Percentiles rank a stretch among this genome's conserved stretches.
phyloP scores from a whole-genome alignment of 2,329 filamentous ascomycete species.

The Colletotrichum chlorophyti region DNA sequence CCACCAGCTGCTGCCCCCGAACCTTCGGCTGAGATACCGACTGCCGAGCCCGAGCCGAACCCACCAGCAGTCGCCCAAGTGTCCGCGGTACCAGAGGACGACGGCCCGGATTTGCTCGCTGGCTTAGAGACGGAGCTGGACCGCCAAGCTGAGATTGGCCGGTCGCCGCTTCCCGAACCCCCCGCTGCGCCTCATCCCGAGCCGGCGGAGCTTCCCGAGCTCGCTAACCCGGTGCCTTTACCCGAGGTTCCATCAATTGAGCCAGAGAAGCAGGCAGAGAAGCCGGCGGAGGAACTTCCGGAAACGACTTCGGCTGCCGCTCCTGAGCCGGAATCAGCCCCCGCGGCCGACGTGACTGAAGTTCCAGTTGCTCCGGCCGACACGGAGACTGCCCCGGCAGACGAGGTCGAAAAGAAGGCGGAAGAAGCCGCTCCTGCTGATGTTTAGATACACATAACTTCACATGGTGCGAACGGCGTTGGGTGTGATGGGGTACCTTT shows the following conservation, averaged over 20 bases:
- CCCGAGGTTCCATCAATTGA: slow-evolving; percentile 14
- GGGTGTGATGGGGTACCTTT: background rate
- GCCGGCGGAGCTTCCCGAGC: slow-evolving; percentile 12
- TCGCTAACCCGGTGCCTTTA: slow-evolving; percentile 13
- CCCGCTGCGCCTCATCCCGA: slow-evolving; percentile 18
- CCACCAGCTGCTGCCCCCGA: background rate
- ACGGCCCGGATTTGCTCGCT: slow-evolving; percentile 27
- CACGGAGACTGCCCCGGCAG: background rate
- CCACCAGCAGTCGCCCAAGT: background rate
- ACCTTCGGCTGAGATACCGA: background rate
- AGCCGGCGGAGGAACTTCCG: background rate
- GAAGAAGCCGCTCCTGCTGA: background rate
- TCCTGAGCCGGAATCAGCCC: background rate
- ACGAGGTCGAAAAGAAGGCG: slow-evolving; percentile 1
- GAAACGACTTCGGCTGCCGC: background rate
- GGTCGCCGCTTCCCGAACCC: slow-evolving; percentile 16
- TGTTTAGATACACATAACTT: slow-evolving; percentile 9
- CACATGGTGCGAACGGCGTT: background rate
- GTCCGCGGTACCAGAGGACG: slow-evolving; percentile 4
- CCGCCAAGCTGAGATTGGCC: slow-evolving; percentile 20
- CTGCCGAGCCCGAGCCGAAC: slow-evolving; percentile 6
- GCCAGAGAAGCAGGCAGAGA: slow-evolving; percentile 1
- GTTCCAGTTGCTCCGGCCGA: background rate
- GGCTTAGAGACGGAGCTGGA: slow-evolving; percentile 28
- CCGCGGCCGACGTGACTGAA: background rate